Conservation (phyloP, 768 basidiomycete species). For the Mycena maculata region DNA sequence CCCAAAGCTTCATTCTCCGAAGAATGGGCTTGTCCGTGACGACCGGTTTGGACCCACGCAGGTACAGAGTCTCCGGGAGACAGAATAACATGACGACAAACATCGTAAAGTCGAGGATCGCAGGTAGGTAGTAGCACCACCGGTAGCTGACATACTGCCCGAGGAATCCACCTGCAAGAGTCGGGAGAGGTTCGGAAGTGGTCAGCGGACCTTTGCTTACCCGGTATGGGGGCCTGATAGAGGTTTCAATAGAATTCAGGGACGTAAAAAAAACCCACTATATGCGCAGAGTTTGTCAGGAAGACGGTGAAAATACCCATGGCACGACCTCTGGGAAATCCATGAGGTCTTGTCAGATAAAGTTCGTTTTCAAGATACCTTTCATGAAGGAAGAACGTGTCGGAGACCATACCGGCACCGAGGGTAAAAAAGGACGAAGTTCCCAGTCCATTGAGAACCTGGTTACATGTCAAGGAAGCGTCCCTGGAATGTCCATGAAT, state of each 20-base stretch:
- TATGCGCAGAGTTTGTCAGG: slow-evolving; percentile 54
- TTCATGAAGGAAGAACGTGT: slow-evolving; percentile 48
- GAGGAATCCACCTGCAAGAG: slow-evolving; percentile 43
- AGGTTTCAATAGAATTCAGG: too few relatives aligned
- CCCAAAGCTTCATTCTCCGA: slow-evolving; percentile 28
- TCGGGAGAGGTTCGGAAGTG: neutral
- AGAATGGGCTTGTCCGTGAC: slow-evolving; percentile 29
- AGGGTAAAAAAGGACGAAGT: slow-evolving; percentile 29
- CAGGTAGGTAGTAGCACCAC: slow-evolving; percentile 58
- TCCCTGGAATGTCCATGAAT: neutral
- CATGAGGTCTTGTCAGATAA: slow-evolving; percentile 50
- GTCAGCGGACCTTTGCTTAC: slow-evolving; percentile 20
- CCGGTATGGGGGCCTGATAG: slow-evolving; percentile 55
- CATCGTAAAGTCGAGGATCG: slow-evolving; percentile 55
- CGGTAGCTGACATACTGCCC: slow-evolving; percentile 33
- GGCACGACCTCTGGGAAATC: slow-evolving; percentile 52
- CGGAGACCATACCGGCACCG: slow-evolving; percentile 28
- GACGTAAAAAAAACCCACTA: too few relatives aligned
- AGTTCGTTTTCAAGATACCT: slow-evolving; percentile 51
- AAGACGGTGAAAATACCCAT: slow-evolving; percentile 58
- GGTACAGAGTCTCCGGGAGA: slow-evolving; percentile 55
- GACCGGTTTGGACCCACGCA: slow-evolving; percentile 21
- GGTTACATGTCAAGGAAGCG: neutral
- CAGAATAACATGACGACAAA: slow-evolving; percentile 51
- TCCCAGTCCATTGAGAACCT: slow-evolving; percentile 27